Conservation (phyloP, 805 yeast genomes). For the Candida stauntonica region DNA sequence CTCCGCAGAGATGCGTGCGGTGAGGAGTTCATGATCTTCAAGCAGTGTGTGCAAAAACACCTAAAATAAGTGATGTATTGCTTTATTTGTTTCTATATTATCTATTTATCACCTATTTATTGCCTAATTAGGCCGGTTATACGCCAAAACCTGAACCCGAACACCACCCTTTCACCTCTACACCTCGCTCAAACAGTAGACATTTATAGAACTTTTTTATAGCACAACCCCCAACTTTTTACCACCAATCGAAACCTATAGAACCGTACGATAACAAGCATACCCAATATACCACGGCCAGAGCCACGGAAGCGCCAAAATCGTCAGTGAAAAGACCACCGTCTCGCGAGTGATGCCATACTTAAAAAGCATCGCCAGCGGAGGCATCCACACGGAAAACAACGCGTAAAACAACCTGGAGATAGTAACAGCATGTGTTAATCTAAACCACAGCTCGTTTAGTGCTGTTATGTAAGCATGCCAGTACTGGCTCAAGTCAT, state of each 20-base stretch:
- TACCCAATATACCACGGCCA: background rate
- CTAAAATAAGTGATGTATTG: constrained; percentile 1
- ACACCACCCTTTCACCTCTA: no score
- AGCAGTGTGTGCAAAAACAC: constrained; percentile 11
- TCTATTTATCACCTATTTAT: no score
- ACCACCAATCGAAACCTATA: no score
- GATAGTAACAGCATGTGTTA: background rate
- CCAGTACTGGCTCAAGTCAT: background rate
- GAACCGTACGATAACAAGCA: background rate
- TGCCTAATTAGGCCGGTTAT: no score
- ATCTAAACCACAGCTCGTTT: background rate
- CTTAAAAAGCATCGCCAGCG: background rate
- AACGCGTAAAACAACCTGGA: background rate
- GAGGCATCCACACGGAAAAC: background rate
- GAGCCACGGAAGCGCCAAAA: background rate
- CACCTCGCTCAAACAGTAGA: no score
- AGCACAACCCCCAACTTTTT: no score
- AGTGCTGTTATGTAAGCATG: background rate
- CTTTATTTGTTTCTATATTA: no score
- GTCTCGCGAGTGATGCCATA: background rate
- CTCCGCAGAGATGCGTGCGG: constrained; percentile 11
- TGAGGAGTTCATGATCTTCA: constrained; percentile 11
- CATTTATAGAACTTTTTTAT: no score
- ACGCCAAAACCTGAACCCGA: no score
- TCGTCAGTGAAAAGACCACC: background rate